phyloP scores from a whole-genome alignment of 1,284 basidiomycete genomes.

The Tilletia horrida region DNA sequence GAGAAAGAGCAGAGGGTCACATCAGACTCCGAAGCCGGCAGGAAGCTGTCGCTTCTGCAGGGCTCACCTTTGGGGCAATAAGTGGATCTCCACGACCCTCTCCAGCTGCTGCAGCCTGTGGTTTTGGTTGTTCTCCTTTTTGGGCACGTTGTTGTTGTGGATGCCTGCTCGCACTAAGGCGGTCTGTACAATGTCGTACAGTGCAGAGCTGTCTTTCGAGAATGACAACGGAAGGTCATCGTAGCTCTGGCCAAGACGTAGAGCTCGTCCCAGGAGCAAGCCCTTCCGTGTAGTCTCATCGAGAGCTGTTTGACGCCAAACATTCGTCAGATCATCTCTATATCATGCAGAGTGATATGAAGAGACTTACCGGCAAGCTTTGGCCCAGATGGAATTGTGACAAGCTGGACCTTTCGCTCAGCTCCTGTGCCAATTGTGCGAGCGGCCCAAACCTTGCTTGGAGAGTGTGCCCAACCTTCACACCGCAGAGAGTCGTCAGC shows the following conservation, averaged over 20 bases:
- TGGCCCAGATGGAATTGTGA: background rate
- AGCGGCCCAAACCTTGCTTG: constrained; percentile 4
- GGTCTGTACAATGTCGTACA: no score
- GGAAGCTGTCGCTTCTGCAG: no score
- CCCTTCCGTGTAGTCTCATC: background rate
- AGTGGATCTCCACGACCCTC: no score
- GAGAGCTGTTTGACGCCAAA: background rate
- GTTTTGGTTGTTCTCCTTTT: no score
- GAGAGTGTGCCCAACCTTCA: background rate
- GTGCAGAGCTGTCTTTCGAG: no score
- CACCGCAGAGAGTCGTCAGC: no score
- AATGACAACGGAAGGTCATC: background rate
- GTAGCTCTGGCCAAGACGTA: background rate
- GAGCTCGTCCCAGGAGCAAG: background rate
- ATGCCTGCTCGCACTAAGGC: no score
- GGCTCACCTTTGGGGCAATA: no score
- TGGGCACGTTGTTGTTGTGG: no score
- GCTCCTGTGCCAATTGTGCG: background rate
- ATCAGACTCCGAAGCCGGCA: no score
- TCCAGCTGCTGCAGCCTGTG: no score
- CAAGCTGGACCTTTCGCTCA: background rate
- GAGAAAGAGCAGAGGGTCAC: no score
- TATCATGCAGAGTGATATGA: background rate
- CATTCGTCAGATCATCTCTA: background rate
- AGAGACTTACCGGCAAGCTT: background rate